Base-by-base conservation (phyloP, 2,329 filamentous ascomycete genomes). In the Ophiostoma quercus region DNA sequence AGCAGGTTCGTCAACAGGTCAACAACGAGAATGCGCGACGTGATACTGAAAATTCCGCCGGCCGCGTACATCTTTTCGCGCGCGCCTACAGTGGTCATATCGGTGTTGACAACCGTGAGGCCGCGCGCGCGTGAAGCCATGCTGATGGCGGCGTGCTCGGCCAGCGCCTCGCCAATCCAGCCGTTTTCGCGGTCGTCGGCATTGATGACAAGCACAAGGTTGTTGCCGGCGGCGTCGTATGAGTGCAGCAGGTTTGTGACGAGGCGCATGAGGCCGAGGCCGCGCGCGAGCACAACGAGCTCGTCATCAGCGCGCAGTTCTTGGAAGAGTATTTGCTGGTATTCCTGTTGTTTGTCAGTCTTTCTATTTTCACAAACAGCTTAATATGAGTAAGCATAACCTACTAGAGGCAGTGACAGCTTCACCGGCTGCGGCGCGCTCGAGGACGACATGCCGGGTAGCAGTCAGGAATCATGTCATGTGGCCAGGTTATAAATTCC, bases 241-340 rank as follows among this genome's bases (percentile, higher is more conserved):
- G 94, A 94, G 80, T 99, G 95, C 37, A 99, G 87, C 54, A 99
- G 86, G 78, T 98, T 99, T n/a, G 92, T 96, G 76, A 97, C 87
- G 70, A 99, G 87, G 74, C 93, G 92, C 78, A 97, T 87, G 65
- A 98, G 88, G 75, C 95, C 95, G 66, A 99, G 89, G 74, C 95
- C 95, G 68, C 92, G 91, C 60, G 94, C 95, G 69, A 98, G 86
- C 69, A 99, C 85, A 75, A 98, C 90, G 73, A 99, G 89, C 80
- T 96, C 91, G 91, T 99, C 95, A 82, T 97, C 92, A 72, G 88
- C 83, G 73, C 92, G 90, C 74, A 96, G 88, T 81, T 95, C 91
- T 78, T 91, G 92, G 82, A 98, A 98, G 76, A 98, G 88, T 77
- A 92, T 90, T 82, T 98, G 94, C 82, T 99, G 95, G 79, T 96